Percentiles rank a stretch among this genome's conserved stretches.
phyloP scores from a whole-genome alignment of 345 rosid genomes.

The Hevea brasiliensis region DNA sequence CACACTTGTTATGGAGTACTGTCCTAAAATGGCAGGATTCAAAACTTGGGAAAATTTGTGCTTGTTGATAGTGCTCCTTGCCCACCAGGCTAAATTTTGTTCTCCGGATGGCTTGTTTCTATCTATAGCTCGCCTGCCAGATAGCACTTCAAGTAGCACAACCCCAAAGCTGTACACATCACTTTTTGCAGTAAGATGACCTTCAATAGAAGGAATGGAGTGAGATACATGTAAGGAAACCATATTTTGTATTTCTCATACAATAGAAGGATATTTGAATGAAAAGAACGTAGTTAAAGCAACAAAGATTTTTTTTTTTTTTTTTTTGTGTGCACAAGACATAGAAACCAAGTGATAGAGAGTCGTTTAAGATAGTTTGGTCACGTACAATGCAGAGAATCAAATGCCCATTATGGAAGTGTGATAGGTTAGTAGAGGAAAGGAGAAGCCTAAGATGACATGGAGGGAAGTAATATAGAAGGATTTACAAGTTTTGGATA shows the following conservation, averaged over 20 bases:
- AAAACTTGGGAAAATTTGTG: conserved; percentile 15
- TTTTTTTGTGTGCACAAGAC: no score
- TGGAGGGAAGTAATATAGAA: no score
- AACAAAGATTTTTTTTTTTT: no score
- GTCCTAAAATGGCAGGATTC: conserved; percentile 21
- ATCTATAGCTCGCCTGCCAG: conserved; percentile 27
- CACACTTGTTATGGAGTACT: conserved; percentile 10
- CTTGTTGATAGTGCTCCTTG: conserved; percentile 14
- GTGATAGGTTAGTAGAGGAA: no score
- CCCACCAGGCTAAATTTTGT: conserved; percentile 20
- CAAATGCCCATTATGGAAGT: no score
- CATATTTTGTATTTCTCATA: not conserved
- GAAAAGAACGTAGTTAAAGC: no score
- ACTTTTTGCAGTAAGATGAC: conserved; percentile 24
- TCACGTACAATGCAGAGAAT: no score
- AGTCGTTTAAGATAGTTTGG: no score
- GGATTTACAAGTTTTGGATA: no score
- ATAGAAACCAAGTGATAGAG: no score
- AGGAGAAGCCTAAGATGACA: no score
- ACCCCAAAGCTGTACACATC: conserved; percentile 32
- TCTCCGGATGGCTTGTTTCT: conserved; percentile 26
- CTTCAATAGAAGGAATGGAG: conserved; percentile 5
- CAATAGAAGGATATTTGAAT: not conserved
- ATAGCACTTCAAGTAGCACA: conserved; percentile 25
- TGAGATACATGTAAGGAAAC: not conserved